A percentile compares a stretch with the other conserved stretches of the same genome.
phyloP scores from a whole-genome alignment of 495 filamentous ascomycete genomes.

The Cryomyces minteri region DNA sequence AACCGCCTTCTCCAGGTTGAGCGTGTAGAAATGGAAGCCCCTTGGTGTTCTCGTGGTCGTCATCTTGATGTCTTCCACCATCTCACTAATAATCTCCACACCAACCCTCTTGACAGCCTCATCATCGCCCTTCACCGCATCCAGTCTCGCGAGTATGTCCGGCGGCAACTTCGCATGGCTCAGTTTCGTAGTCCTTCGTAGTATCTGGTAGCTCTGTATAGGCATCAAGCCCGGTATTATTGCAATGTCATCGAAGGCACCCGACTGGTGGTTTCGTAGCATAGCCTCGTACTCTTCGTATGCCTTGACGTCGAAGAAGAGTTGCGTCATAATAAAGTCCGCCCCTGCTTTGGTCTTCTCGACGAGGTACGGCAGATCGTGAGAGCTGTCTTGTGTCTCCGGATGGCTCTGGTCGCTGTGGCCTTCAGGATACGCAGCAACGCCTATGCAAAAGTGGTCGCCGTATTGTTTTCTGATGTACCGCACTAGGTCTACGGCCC shows the following conservation, averaged over 20 bases:
- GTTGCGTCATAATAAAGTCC: conserved; percentile 98
- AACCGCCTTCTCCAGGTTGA: conserved; percentile 93
- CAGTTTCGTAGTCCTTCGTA: conserved; percentile 87
- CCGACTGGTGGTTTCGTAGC: conserved; percentile 66
- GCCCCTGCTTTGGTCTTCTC: conserved; percentile 86
- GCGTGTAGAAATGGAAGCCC: conserved; percentile 94
- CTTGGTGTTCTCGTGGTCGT: conserved; percentile 36
- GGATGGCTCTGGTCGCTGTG: conserved; percentile 82
- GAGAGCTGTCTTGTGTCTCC: conserved; percentile 54
- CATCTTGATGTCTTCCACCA: conserved; percentile 50
- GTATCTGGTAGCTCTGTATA: conserved; percentile 89
- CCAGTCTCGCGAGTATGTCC: conserved; percentile 47
- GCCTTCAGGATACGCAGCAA: conserved; percentile 87
- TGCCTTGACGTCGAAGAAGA: conserved; percentile 79
- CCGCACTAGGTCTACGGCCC: conserved; percentile 74
- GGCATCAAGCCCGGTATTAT: conserved; percentile 97
- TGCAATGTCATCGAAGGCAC: conserved; percentile 68
- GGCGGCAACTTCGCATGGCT: conserved; percentile 70
- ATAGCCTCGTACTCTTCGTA: conserved; percentile 62
- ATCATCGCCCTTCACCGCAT: conserved; percentile 72
- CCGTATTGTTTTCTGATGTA: conserved; percentile 77
- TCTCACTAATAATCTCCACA: conserved; percentile 47
- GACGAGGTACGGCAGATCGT: conserved; percentile 76
- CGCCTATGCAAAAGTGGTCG: conserved; percentile 93
- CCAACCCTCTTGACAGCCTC: conserved; percentile 66